phyloP scores from a whole-genome alignment of 805 yeast species.

The Barnettozyma sp. region DNA sequence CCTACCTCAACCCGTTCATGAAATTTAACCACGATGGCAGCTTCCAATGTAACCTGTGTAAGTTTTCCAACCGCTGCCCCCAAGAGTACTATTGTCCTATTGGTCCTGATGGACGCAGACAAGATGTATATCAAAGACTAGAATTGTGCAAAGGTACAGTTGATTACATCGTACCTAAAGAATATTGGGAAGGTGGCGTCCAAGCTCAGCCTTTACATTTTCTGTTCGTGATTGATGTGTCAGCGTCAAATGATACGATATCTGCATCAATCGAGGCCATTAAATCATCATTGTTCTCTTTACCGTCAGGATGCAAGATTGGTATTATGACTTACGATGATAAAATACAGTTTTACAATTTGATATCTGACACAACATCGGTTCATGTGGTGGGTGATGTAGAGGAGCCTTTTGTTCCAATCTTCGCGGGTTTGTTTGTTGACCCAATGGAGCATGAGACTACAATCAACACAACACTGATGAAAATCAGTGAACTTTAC shows the following conservation, averaged over 20 bases:
- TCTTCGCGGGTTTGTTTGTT: conserved; percentile 68
- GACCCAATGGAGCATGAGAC: conserved; percentile 62
- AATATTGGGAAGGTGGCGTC: conserved; percentile 46
- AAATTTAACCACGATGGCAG: conserved; percentile 50
- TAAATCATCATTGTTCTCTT: conserved; percentile 38
- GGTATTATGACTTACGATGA: conserved; percentile 76
- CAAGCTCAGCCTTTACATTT: conserved; percentile 51
- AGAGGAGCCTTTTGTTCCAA: conserved; percentile 77
- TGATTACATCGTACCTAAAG: conserved; percentile 72
- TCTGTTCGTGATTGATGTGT: conserved; percentile 69
- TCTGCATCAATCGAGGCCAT: conserved; percentile 65
- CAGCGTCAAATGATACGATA: conserved; percentile 54
- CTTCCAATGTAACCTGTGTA: conserved; percentile 84
- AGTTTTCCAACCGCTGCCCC: conserved; percentile 64
- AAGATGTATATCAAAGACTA: conserved; percentile 59
- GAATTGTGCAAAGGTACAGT: conserved; percentile 80
- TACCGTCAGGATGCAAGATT: conserved; percentile 32
- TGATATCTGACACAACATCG: conserved; percentile 49
- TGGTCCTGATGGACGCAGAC: conserved; percentile 53
- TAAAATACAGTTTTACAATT: conserved; percentile 63
- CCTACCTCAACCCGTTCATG: conserved; percentile 83
- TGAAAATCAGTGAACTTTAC: conserved; percentile 44
- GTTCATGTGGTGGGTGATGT: conserved; percentile 62
- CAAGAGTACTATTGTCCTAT: conserved; percentile 57
- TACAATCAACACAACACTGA: conserved; percentile 62